Evolutionary conservation across 192 early-diverging fungal genomes (phyloP), one percentile per base, ranked within the genome.

Genomic region (Linnemannia schmuckeri): DNA sequence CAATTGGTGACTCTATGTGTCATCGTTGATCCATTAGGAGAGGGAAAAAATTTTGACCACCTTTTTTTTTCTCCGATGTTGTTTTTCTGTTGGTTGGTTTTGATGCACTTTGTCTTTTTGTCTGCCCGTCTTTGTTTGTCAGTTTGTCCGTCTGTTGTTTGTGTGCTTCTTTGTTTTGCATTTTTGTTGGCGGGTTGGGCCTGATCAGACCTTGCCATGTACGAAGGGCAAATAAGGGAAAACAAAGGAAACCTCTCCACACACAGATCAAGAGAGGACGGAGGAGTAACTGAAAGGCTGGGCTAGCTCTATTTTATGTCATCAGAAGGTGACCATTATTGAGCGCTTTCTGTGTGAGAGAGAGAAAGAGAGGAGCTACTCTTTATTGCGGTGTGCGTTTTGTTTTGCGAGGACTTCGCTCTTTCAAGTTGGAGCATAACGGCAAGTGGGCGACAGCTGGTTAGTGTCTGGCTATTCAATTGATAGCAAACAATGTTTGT

Each of bases 361-460:
- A 27, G 22, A 55, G 5, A 54, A 0, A 1, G 52, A 24, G 18
- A 6, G 52, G 22, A 57, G n/a, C 55, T 57, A 24, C 55, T 27
- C 55, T 37, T 69, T 7, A 8, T 38, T 70, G 18, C 38, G 18
- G 30, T 10, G 69, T 27, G 68, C 38, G 35, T 70, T 22, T 4
- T 37, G 49, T 52, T 52, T 20, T 22, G 49, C 18, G 49, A 52
- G 17, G 49, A 1, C 38, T 70, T 37, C 69, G 69, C 55, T 57
- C 55, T 27, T 57, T 57, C 24, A 27, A 57, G 55, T 20, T 35
- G 49, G 70, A 79, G 70, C 77, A 78, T 33, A 79, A 79, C 78
- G 78, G 78, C 78, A 37, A 73, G 70, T 72, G 70, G 78, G 78
- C 78, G 37, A 79, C 38, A 46, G n/a, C 27, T 57, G n/a, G n/a